Base-by-base conservation (phyloP, 2,329 filamentous ascomycete genomes). In the Arthrobotrys iridis region DNA sequence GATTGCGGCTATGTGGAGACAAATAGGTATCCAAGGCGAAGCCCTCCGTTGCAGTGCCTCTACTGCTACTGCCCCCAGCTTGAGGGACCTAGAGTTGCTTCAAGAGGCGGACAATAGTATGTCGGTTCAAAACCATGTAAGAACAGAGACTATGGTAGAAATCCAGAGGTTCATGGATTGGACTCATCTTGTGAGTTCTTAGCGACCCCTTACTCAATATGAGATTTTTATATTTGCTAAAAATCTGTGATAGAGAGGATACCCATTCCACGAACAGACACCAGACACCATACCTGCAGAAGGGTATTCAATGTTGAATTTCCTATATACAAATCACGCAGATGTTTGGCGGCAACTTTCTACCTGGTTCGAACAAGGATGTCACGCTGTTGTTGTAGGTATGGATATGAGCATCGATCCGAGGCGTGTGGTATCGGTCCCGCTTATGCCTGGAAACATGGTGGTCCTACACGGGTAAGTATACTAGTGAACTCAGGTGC, bases 391-490 rank as follows among this genome's bases (percentile, higher is more conserved):
- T 18, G 35, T 74, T 15, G 15, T 74, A 0, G 70, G 70, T 2
- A 46, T 74, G 2, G 41, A 73, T 6, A 28, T 59, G 4, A 10
- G 28, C 4, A 15, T 5, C 2, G 24, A 67, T n/a, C 45, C 40
- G 5, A 22, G 4, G 3, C 33, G 63, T 13, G 33, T 63, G 0
- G 55, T 57, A 0, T 20, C 40, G 0, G 26, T 58, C 10, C 46
- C 70, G 3, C 28, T 74, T 20, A 22, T 26, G 5, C 4, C 26
- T 4, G 46, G 57, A 2, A 40, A 62, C 3, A 60, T 57, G 18
- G 26, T 26, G 7, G 45, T 74, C 22, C 62, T 74, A 15, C 70
- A 74, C 26, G 70, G 70, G 70, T 74, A 67, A 57, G 35, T 6
- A 35, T 24, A 13, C 15, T 1, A 3, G 18, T 15, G 15, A 37